A percentile compares a stretch with the other conserved stretches of the same genome.
Evolutionary conservation across 768 basidiomycete species (phyloP).

Genomic region (Hemileccinum impolitum): DNA sequence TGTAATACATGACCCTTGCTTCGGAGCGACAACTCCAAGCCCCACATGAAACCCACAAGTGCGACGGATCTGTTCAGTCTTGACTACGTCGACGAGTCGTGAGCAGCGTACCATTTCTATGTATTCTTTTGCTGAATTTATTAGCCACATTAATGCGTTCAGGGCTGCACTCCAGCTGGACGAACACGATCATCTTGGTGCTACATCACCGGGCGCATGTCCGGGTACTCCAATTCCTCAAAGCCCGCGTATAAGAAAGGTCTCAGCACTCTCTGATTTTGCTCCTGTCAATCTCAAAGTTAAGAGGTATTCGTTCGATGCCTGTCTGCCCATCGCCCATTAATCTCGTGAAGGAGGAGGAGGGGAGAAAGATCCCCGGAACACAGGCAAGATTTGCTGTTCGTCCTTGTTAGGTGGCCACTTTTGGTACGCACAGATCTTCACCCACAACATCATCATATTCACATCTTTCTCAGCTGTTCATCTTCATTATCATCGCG

Average conservation of each 20-base stretch:
- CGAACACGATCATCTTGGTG: conserved; percentile 36
- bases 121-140: not conserved
- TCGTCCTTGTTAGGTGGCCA: conserved; percentile 82
- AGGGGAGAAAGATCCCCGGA: conserved; percentile 32
- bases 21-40: not conserved
- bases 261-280: conserved; percentile 82
- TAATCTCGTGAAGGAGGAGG: conserved; percentile 32
- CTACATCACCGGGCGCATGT: conserved; percentile 19
- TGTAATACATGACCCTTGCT: conserved; percentile 14
- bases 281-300: conserved; percentile 88
- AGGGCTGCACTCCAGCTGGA: conserved; percentile 66
- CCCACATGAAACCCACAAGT: conserved; percentile 11
- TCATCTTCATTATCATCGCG: conserved; percentile 82
- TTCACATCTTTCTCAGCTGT: conserved; percentile 43
- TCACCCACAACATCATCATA: not conserved
- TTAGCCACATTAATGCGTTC: conserved; percentile 73
- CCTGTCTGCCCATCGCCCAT: not conserved
- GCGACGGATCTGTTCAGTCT: conserved; percentile 35
- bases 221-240: conserved; percentile 23
- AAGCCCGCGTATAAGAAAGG: conserved; percentile 64
- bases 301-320: conserved; percentile 47
- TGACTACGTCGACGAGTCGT: conserved; percentile 75
- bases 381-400: conserved; percentile 69
- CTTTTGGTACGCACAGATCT: conserved; percentile 54
- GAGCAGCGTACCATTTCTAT: conserved; percentile 20